phyloP scores from a whole-genome alignment of 345 rosid genomes.

The Pelargonium nanum region DNA sequence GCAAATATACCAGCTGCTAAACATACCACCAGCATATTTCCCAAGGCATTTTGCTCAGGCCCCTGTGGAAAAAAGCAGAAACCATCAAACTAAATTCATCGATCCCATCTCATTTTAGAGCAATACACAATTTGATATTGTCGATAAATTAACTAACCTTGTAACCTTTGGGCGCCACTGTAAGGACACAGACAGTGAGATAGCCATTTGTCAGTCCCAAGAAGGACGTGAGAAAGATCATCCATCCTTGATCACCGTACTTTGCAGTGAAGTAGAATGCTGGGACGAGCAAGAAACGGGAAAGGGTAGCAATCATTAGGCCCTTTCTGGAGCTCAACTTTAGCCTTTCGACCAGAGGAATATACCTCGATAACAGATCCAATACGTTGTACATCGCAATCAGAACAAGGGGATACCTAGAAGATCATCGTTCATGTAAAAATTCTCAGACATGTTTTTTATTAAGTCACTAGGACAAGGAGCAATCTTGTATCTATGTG shows the following conservation, averaged over 20 bases:
- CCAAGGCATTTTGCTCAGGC: conserved; percentile 86
- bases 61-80: conserved; percentile 69
- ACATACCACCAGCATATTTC: conserved; percentile 66
- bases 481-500: no score
- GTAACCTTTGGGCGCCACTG: conserved; percentile 76
- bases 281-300: conserved; percentile 55
- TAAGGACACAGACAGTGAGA: conserved; percentile 75
- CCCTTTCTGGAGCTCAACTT: conserved; percentile 62
- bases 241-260: conserved; percentile 85
- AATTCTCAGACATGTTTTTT: no score
- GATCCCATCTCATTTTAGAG: not conserved
- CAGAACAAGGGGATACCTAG: conserved; percentile 66
- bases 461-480: no score
- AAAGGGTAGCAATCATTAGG: conserved; percentile 37
- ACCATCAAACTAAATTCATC: not conserved
- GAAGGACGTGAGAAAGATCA: conserved; percentile 60
- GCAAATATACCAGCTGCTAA: conserved; percentile 51
- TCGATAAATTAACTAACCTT: no score
- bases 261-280: conserved; percentile 85
- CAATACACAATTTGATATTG: no score
- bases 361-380: conserved; percentile 61
- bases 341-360: conserved; percentile 41
- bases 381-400: conserved; percentile 52
- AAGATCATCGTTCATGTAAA: no score
- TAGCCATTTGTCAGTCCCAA: conserved; percentile 71